Evolutionary conservation across 768 basidiomycete species (phyloP), one percentile per base, ranked within the genome.

Genomic region (Pulveroboletus sp.): DNA sequence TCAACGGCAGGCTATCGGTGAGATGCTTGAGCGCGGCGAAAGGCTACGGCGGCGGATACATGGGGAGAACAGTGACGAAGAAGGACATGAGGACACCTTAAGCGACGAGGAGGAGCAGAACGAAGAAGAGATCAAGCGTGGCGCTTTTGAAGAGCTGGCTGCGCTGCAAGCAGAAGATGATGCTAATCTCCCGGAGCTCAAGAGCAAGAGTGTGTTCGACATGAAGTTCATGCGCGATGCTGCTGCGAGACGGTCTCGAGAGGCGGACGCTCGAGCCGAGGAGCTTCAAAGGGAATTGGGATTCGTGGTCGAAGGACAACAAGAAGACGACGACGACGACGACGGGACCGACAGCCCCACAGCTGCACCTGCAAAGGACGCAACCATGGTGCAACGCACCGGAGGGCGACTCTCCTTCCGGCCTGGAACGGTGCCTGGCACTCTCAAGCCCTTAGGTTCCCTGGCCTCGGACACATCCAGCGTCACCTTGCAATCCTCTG

Each of bases 191-290:
- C 39, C 49, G 13, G 62, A 55, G 13, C 50, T 55, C 40, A 69
- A 71, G 61, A 79, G 74, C 43, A 88, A 86, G 69, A 81, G 88
- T 53, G 77, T 97, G 9, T 88, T 96, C 65, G 78, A 82, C 55
- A 97, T 98, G 96, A 97, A 96, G 71, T 99, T 98, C 70, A 99
- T 99, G 95, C 86, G 88, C 67, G 86, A 93, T 40, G 94, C 92
- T 0, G 83, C 87, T 73, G 80, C 80, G 5, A 75, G 90, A 55
- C 78, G 84, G 78, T 57, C 72, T 66, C 61, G 24, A 8, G 74
- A 76, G 46, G 81, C 79, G 1, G 74, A 84, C 50, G 76, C 76
- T 49, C 77, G 82, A 55, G 82, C 78, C 5, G 87, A 89, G 49
- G 86, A 89, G 58, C 82, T 95, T 51, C 70, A 82, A 54, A 73